Conservation (phyloP, 352 stramenopile genomes). For the Phytophthora chlamydospora region DNA sequence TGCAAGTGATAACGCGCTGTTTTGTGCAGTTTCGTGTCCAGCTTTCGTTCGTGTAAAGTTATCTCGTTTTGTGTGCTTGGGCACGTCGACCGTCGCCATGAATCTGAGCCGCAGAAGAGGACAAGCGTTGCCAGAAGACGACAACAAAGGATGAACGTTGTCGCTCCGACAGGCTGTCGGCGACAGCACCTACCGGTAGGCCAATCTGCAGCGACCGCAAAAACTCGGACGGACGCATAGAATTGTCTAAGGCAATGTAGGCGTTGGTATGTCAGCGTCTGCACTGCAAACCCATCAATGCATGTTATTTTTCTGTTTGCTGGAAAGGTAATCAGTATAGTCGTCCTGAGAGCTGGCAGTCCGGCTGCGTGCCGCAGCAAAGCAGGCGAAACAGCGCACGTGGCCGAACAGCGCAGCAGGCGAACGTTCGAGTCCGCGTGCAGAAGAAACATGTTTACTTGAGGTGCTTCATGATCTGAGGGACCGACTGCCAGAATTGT, state of each 20-base stretch:
- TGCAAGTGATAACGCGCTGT: too few relatives aligned
- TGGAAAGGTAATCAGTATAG: conserved; percentile 24
- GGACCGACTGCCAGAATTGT: conserved; percentile 67
- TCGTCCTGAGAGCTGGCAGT: conserved; percentile 5
- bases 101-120: too few relatives aligned
- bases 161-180: too few relatives aligned
- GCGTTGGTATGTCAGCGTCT: conserved; percentile 27
- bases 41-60: too few relatives aligned
- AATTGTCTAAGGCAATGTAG: conserved; percentile 20
- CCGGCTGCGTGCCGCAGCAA: background rate
- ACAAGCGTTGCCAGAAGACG: too few relatives aligned
- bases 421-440: conserved; percentile 3
- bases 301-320: conserved; percentile 32
- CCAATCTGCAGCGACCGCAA: too few relatives aligned
- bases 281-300: conserved; percentile 41
- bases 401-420: background rate
- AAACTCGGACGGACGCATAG: background rate
- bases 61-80: too few relatives aligned
- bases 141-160: too few relatives aligned
- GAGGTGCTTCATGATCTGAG: conserved; percentile 95
- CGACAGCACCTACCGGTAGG: too few relatives aligned
- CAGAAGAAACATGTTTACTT: conserved; percentile 72
- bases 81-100: too few relatives aligned
- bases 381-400: background rate
- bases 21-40: too few relatives aligned